Evolutionary conservation across 2,329 filamentous ascomycete species (phyloP), one percentile per base, ranked within the genome.

Genomic region (Botrytis paeoniae): DNA sequence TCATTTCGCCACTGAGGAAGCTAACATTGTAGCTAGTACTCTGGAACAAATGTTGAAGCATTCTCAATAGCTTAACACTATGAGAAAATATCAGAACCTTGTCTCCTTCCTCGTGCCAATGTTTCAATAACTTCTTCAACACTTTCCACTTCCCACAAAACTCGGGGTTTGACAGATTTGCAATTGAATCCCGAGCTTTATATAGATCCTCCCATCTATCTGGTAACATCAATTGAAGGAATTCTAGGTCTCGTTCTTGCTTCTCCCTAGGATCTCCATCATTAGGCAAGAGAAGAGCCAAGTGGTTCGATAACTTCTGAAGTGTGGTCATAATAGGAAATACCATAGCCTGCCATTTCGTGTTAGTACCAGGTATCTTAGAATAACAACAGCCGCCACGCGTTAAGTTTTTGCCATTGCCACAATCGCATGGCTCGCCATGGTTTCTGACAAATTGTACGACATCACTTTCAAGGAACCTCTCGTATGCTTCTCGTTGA

Each of bases 101-200:
- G 83, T 98, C 94, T 22, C 94, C 93, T 79, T 92, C 94, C 22
- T 88, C 86, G 80, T 97, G 89, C 96, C 96, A 99, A 81, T 96
- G 95, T 72, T 90, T 91, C 10, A 99, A 87, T 6, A 99, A 85
- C 78, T 93, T 95, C 81, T 91, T 93, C 43, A 99, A 82, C 1
- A 99, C 89, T 80, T 93, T 94, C 96, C 96, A 99, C 82, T 99
- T 99, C 5, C 96, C 96, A 79, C 96, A 99, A 76, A 95, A 98
- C 73, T 97, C 92, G 0, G 93, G 92, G 77, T 97, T 94, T 1
- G 94, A 91, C 69, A 94, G 91, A 77, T 92, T 92, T 69, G 93
- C 83, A 73, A 98, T 91, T 14, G 90, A 93, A 77, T 97, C 93
- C 61, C 93, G 88, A 32, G 91, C 89, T 18, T 85, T 85, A 79